Conservation (phyloP, 148 eudicot genomes). For the Fagopyrum tataricum region DNA sequence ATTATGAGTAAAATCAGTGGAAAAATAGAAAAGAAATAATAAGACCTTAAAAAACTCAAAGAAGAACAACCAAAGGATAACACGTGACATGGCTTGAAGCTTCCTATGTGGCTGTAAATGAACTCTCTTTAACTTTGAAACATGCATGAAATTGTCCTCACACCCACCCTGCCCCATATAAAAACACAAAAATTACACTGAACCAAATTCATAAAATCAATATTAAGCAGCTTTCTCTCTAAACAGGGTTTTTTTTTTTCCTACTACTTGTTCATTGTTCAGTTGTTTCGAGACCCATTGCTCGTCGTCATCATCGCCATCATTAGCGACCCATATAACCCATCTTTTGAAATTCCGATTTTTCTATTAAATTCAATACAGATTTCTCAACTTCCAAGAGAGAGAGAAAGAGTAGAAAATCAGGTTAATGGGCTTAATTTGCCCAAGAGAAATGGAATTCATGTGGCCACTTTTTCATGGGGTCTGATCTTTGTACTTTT, state of each 20-base stretch:
- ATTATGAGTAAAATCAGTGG: too few species aligned
- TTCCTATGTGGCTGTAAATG: neutral
- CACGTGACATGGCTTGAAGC: conserved; percentile 5
- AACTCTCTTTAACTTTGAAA: neutral
- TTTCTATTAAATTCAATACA: neutral
- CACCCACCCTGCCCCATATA: neutral
- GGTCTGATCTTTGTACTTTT: conserved; percentile 44
- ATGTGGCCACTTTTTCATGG: conserved; percentile 34
- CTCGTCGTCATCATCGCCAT: conserved; percentile 21
- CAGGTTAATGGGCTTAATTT: conserved; percentile 2
- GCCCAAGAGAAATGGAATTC: conserved; percentile 27
- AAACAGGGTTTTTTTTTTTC: neutral
- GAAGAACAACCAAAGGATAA: neutral
- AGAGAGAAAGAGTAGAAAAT: neutral
- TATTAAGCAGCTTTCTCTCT: neutral
- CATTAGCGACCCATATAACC: conserved; percentile 13
- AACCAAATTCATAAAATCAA: neutral
- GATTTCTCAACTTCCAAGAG: neutral
- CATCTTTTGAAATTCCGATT: conserved; percentile 12
- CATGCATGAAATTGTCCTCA: conserved; percentile 1
- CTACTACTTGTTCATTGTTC: conserved; percentile 2
- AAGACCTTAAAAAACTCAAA: neutral
- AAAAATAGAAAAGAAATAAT: too few species aligned
- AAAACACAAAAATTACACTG: neutral
- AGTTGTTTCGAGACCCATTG: neutral